Conservation (phyloP, 2,329 filamentous ascomycete species). For the Trichophyton benhamiae region DNA sequence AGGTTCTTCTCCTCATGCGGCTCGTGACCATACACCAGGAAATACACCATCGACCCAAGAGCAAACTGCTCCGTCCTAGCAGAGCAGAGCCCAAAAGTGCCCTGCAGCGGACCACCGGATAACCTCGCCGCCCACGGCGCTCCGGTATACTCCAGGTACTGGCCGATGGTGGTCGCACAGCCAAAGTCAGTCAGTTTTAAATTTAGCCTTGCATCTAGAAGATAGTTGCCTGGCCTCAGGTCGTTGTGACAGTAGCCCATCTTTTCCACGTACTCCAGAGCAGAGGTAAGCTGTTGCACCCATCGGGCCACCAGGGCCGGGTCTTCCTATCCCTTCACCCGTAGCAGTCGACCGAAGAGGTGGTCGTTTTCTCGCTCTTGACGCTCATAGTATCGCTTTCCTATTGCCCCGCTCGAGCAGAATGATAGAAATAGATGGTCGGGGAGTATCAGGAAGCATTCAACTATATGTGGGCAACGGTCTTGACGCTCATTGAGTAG, state of each 20-base stretch:
- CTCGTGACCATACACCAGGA: constrained; percentile 15
- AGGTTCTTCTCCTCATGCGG: constrained; percentile 7
- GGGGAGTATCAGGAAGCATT: constrained; percentile 12
- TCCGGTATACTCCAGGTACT: constrained; percentile 8
- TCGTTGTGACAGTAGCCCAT: constrained; percentile 15
- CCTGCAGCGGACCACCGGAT: constrained; percentile 12
- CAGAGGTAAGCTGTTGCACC: constrained; percentile 14
- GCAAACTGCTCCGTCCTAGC: constrained; percentile 17
- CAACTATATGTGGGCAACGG: constrained; percentile 11
- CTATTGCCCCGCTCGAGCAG: constrained; percentile 5
- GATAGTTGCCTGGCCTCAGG: constrained; percentile 9
- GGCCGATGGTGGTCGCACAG: constrained; percentile 13
- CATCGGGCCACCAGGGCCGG: constrained; percentile 13
- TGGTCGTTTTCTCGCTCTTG: constrained; percentile 9
- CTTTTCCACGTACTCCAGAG: constrained; percentile 15
- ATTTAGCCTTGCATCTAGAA: constrained; percentile 12
- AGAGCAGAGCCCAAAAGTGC: constrained; percentile 15
- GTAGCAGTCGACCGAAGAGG: constrained; percentile 7
- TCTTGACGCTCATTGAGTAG: constrained; percentile 9
- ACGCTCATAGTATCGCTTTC: not conserved
- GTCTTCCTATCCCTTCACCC: constrained; percentile 14
- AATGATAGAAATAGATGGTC: constrained; percentile 14
- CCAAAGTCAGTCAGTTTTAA: constrained; percentile 13
- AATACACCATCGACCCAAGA: constrained; percentile 5
- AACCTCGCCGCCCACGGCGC: not conserved